Evolutionary conservation across 495 filamentous ascomycete species (phyloP).

Genomic region (Stereocaulon alpinum): DNA sequence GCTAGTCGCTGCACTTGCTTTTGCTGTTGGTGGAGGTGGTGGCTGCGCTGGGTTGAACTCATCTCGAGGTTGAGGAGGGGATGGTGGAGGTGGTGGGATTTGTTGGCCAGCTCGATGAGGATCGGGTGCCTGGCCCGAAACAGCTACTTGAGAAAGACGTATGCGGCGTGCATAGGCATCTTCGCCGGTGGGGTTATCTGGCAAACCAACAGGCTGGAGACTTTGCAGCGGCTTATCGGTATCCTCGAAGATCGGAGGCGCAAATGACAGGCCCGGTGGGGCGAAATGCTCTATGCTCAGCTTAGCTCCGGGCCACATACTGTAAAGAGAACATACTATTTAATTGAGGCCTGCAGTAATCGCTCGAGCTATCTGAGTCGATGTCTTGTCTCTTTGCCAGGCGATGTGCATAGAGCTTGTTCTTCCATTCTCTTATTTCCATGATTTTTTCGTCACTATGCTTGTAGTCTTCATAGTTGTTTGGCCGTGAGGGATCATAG

Average conservation of each 20-base stretch:
- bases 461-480: constrained; percentile 77
- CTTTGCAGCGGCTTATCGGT: constrained; percentile 26
- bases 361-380: constrained; percentile 49
- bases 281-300: constrained; percentile 47
- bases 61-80: constrained; percentile 16
- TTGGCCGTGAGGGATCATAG: constrained; percentile 78
- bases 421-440: constrained; percentile 83
- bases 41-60: constrained; percentile 8
- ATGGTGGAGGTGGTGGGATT: constrained; percentile 24
- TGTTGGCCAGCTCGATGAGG: constrained; percentile 23
- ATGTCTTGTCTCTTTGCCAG: constrained; percentile 41
- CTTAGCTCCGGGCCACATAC: not conserved
- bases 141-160: constrained; percentile 33
- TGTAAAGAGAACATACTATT: constrained; percentile 37
- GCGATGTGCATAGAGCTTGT: constrained; percentile 66
- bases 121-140: constrained; percentile 11
- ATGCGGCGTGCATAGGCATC: constrained; percentile 61
- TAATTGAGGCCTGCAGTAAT: constrained; percentile 34
- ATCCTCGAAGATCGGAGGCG: constrained; percentile 50
- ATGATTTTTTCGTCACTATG: constrained; percentile 72
- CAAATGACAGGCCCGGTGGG: constrained; percentile 61
- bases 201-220: constrained; percentile 29
- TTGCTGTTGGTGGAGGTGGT: constrained; percentile 21
- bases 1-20: constrained; percentile 33
- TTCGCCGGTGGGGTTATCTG: constrained; percentile 54